Conservation (phyloP, 495 filamentous ascomycete genomes). For the Neurospora sp. region DNA sequence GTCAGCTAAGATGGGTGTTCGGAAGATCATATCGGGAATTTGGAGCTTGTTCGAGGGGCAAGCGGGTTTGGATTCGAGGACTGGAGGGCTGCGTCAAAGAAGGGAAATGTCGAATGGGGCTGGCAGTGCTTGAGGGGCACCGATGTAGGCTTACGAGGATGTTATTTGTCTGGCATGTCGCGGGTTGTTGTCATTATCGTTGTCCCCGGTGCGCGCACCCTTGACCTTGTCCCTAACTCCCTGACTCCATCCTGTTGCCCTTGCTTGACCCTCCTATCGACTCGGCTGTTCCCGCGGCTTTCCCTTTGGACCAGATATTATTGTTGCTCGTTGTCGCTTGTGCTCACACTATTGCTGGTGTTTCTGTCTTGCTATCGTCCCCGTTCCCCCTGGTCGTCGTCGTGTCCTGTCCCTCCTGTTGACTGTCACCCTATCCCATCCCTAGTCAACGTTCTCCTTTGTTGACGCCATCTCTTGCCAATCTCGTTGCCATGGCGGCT, state of each 20-base stretch:
- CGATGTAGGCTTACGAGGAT: neutral
- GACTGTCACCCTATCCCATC: neutral
- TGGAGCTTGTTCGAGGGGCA: no score
- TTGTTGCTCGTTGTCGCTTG: neutral
- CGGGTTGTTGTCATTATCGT: neutral
- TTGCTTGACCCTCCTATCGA: neutral
- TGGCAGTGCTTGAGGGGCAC: neutral
- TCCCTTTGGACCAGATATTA: neutral
- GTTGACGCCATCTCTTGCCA: neutral
- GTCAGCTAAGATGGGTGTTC: neutral
- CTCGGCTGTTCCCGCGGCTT: neutral
- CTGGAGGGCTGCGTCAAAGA: no score
- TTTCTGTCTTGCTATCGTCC: neutral
- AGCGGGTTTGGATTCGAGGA: no score
- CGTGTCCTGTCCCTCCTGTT: neutral
- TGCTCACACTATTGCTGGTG: neutral
- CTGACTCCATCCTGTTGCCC: neutral
- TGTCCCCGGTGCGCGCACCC: neutral
- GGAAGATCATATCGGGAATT: neutral
- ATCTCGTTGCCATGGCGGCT: neutral
- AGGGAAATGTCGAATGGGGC: no score
- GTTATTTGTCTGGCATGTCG: neutral
- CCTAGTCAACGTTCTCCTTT: neutral
- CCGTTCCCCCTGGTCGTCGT: neutral
- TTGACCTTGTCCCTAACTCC: neutral